Evolutionary conservation across 768 basidiomycete genomes (phyloP).

Genomic region (Tulasnella sp.): DNA sequence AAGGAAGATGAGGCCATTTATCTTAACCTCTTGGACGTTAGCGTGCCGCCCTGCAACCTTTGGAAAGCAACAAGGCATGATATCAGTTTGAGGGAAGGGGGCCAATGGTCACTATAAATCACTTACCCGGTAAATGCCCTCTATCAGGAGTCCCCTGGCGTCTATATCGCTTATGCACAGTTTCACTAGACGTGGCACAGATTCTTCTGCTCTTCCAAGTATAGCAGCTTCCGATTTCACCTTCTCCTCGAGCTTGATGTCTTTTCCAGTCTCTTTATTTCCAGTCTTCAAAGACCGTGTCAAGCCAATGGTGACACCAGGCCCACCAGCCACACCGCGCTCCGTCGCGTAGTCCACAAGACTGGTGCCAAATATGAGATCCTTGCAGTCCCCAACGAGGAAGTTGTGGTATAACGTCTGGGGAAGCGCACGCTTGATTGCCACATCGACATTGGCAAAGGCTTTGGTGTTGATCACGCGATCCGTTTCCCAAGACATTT

Average conservation of each 20-base stretch:
- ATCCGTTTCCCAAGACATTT: constrained; percentile 63
- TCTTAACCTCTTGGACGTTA: constrained; percentile 68
- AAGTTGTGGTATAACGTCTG: constrained; percentile 68
- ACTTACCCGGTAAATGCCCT: constrained; percentile 70
- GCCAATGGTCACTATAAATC: neutral
- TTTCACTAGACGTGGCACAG: constrained; percentile 66
- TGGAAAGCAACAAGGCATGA: neutral
- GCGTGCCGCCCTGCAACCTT: constrained; percentile 81
- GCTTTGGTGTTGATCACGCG: constrained; percentile 37
- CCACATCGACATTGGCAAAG: constrained; percentile 13
- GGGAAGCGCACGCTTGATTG: constrained; percentile 52
- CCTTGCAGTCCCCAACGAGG: constrained; percentile 72
- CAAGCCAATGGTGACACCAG: constrained; percentile 8
- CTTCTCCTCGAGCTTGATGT: neutral
- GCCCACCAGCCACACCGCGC: constrained; percentile 37
- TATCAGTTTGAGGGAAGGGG: neutral
- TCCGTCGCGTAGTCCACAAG: constrained; percentile 82
- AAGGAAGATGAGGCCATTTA: constrained; percentile 27
- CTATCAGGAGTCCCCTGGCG: constrained; percentile 58
- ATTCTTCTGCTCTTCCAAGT: constrained; percentile 40
- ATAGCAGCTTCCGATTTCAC: neutral
- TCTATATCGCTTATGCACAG: constrained; percentile 80
- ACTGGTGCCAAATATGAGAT: constrained; percentile 81
- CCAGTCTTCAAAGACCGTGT: neutral
- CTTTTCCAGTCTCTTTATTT: neutral